Evolutionary conservation across 306 rosid genomes (phyloP).

Genomic region (Betula pendula): DNA sequence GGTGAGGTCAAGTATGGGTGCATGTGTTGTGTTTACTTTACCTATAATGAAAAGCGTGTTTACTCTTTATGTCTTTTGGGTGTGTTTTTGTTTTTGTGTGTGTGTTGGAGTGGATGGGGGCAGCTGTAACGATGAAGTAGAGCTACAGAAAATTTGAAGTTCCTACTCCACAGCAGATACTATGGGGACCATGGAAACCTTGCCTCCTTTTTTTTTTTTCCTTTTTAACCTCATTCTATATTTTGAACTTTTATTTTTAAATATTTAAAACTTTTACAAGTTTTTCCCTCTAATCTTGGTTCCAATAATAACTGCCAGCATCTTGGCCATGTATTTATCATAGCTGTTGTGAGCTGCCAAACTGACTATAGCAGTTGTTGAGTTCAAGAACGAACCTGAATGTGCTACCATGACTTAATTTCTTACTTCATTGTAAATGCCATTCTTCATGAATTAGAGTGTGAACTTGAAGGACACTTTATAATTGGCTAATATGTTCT

Average conservation of each 20-base stretch:
- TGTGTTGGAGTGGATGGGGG: neutral
- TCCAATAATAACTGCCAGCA: neutral
- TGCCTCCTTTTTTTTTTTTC: neutral
- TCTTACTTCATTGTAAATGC: no score
- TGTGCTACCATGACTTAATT: neutral
- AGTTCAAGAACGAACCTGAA: neutral
- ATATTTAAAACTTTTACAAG: no score
- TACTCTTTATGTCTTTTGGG: neutral
- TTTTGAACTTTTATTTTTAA: neutral
- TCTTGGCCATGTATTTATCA: neutral
- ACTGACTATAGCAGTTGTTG: neutral
- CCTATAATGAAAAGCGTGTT: neutral
- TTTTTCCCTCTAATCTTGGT: no score
- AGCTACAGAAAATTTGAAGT: neutral
- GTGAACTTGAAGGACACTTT: no score
- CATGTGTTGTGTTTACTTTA: neutral
- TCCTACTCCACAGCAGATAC: neutral
- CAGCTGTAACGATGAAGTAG: neutral
- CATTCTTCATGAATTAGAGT: no score
- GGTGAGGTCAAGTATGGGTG: conserved; percentile 1
- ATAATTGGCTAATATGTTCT: neutral
- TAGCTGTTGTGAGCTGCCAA: neutral
- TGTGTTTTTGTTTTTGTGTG: neutral
- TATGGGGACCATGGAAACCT: neutral
- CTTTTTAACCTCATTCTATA: no score